Percentiles rank a stretch among this genome's conserved stretches.
Evolutionary conservation across 306 rosid genomes (phyloP).

Genomic region (Delonix regia): DNA sequence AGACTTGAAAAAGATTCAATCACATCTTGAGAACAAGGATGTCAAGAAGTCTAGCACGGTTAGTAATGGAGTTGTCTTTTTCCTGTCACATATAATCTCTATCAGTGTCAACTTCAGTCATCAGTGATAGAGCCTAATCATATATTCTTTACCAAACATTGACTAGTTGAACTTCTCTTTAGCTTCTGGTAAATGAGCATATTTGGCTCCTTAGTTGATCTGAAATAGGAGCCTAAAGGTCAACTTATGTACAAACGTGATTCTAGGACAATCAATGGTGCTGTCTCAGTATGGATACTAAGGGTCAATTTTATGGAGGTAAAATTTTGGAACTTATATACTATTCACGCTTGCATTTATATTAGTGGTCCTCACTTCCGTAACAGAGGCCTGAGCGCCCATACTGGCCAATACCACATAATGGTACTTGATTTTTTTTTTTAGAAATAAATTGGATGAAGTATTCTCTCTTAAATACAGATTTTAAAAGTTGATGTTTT

Average conservation of each 20-base stretch:
- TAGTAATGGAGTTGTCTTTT: slow-evolving; percentile 20
- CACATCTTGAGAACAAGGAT: slow-evolving; percentile 17
- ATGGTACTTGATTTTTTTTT: not conserved
- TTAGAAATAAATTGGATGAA: not conserved
- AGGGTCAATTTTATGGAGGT: not conserved
- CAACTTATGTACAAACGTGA: slow-evolving; percentile 1
- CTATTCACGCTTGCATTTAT: not conserved
- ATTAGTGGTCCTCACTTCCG: not conserved
- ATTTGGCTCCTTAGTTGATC: not conserved
- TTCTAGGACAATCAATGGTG: not conserved
- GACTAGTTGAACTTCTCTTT: slow-evolving; percentile 21
- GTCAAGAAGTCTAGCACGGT: not conserved
- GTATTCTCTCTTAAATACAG: not conserved
- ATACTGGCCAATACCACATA: not conserved
- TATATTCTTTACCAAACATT: not conserved
- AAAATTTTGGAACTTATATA: not conserved
- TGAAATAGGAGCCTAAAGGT: not conserved
- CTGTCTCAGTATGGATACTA: not conserved
- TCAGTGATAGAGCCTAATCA: not conserved
- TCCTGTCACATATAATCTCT: not conserved
- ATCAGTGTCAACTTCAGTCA: not conserved
- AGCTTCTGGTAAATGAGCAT: slow-evolving; percentile 21
- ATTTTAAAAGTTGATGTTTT: not conserved
- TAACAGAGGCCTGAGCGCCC: not conserved
- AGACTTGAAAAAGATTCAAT: slow-evolving; percentile 12